These are phyloP conservation scores for Plantago coronopus DNA, from an alignment of 305 asterid species.

Conservation along the genomic window DNA sequence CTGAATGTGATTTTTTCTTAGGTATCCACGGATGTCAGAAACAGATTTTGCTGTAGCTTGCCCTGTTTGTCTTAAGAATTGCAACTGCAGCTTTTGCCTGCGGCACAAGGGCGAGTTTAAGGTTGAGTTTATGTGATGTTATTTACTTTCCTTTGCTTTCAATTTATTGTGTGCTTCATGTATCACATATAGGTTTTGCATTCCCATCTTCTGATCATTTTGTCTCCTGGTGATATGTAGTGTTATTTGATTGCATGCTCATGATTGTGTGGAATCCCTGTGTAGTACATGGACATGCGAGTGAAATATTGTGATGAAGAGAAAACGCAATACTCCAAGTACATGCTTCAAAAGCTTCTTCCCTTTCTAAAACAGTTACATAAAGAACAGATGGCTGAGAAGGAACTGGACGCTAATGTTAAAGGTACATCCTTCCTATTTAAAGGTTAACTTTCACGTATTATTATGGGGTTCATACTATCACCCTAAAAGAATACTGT, in stretches of 20 bases:
- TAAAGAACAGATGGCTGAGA: constrained; percentile 50
- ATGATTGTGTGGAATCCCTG: not conserved
- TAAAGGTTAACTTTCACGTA: not conserved
- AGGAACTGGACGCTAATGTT: constrained; percentile 55
- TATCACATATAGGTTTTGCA: no score
- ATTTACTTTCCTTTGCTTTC: no score
- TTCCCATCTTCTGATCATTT: no score
- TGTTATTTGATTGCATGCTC: not conserved
- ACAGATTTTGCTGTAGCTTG: constrained; percentile 60
- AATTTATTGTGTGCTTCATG: no score
- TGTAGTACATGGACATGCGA: constrained; percentile 10
- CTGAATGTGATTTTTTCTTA: constrained; percentile 28
- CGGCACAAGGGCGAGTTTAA: no score
- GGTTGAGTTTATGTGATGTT: no score
- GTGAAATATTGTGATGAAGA: constrained; percentile 30
- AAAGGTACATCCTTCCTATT: constrained; percentile 37
- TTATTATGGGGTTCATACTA: no score
- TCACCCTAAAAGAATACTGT: no score
- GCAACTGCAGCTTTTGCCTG: no score
- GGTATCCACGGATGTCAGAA: constrained; percentile 69
- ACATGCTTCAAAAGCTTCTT: constrained; percentile 44
- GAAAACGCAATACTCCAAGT: constrained; percentile 38
- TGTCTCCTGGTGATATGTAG: not conserved
- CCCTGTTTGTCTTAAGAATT: constrained; percentile 60
- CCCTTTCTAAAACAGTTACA: constrained; percentile 50